These are phyloP conservation scores for Ophiostoma novo-ulmi DNA, from an alignment of 2,329 filamentous ascomycete species.

Conservation along the genomic window DNA sequence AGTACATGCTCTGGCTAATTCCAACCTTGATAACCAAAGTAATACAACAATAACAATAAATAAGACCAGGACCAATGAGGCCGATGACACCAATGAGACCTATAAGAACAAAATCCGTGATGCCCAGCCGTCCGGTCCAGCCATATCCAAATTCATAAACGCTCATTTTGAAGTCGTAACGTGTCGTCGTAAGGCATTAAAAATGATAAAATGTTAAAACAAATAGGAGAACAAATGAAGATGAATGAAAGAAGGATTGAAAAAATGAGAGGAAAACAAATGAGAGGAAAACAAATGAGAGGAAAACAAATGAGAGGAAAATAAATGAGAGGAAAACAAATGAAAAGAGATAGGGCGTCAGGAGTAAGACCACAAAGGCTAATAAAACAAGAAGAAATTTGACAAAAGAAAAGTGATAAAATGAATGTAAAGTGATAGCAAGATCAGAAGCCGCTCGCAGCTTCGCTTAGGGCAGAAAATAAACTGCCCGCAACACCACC, in stretches of 20 bases:
- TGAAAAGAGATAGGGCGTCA: background rate
- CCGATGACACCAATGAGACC: background rate
- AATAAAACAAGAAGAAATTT: background rate
- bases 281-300: background rate
- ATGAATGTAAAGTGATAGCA: background rate
- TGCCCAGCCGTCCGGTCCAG: background rate
- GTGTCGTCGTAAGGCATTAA: conserved; percentile 8
- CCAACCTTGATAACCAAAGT: background rate
- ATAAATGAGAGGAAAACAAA: background rate
- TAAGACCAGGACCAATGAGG: background rate
- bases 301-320: background rate
- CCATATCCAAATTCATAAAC: conserved; percentile 3
- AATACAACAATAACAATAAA: background rate
- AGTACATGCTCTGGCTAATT: background rate
- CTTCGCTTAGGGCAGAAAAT: conserved; percentile 54
- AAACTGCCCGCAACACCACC: conserved; percentile 57
- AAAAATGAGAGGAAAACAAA: background rate
- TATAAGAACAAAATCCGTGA: background rate
- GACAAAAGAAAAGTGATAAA: background rate
- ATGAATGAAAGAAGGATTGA: background rate
- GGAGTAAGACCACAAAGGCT: background rate
- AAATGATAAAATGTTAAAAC: background rate
- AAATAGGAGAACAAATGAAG: background rate
- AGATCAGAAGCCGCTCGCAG: conserved; percentile 38
- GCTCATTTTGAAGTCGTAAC: background rate